These are phyloP conservation scores for Rhodotorula glutinis DNA, from an alignment of 1,284 basidiomycete genomes.

Conservation along the genomic window DNA sequence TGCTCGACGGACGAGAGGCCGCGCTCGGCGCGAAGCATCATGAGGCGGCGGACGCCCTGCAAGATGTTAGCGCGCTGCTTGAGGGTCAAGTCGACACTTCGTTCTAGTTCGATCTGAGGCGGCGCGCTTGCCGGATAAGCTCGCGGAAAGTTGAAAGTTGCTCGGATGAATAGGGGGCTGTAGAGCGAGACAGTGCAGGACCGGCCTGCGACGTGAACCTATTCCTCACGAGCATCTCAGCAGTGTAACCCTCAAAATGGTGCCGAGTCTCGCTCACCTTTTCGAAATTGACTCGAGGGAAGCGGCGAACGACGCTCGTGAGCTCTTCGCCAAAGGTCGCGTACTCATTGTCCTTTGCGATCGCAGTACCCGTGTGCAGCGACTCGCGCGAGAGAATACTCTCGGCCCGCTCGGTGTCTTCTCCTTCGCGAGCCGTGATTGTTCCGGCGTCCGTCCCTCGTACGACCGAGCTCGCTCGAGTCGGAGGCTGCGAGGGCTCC, in stretches of 20 bases:
- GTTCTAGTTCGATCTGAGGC: slow-evolving; percentile 76
- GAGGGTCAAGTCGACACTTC: slow-evolving; percentile 71
- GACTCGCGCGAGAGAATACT: slow-evolving; percentile 24
- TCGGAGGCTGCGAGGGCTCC: neutral
- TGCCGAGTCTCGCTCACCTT: slow-evolving; percentile 56
- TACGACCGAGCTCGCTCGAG: slow-evolving; percentile 31
- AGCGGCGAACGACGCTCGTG: slow-evolving; percentile 68
- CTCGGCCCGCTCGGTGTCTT: slow-evolving; percentile 35
- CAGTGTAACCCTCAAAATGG: neutral
- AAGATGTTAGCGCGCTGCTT: slow-evolving; percentile 72
- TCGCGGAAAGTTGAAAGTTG: slow-evolving; percentile 84
- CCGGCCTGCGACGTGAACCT: slow-evolving; percentile 72
- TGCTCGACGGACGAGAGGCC: slow-evolving; percentile 74
- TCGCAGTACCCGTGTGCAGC: slow-evolving; percentile 26
- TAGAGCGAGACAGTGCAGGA: slow-evolving; percentile 81
- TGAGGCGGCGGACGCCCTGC: slow-evolving; percentile 66
- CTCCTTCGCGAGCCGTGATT: slow-evolving; percentile 35
- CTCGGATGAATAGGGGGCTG: slow-evolving; percentile 78
- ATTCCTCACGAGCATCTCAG: neutral
- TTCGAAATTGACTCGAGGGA: slow-evolving; percentile 75
- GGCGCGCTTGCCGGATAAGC: slow-evolving; percentile 67
- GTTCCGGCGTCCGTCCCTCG: slow-evolving; percentile 33
- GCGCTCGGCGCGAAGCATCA: slow-evolving; percentile 52
- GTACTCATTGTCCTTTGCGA: slow-evolving; percentile 23
- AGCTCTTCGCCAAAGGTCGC: slow-evolving; percentile 52